Conservation (phyloP, 2,329 filamentous ascomycete genomes). For the Drechslerella stenobrocha region DNA sequence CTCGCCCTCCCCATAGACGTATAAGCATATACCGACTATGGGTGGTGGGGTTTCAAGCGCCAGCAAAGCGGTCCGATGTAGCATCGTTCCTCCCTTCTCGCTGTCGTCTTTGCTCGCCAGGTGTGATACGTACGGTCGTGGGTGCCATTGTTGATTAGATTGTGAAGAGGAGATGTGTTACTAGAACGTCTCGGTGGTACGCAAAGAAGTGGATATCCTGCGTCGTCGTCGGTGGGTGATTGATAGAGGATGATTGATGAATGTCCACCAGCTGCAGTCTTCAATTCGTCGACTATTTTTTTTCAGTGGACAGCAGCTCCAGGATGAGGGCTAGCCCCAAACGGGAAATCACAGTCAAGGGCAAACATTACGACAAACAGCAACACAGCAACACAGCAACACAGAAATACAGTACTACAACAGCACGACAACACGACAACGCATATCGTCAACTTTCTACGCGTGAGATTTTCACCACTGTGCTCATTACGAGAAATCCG, state of each 20-base stretch:
- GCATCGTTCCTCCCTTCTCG: conserved; percentile 55
- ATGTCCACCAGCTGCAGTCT: conserved; percentile 6
- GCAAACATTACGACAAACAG: conserved; percentile 21
- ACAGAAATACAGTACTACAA: not conserved
- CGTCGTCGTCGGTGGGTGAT: conserved; percentile 29
- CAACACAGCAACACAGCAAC: conserved; percentile 31
- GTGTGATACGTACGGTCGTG: conserved; percentile 42
- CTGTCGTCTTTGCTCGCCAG: conserved; percentile 17
- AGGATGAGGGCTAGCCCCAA: conserved; percentile 14
- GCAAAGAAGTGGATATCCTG: conserved; percentile 54
- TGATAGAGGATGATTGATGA: not conserved
- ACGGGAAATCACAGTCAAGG: conserved; percentile 43
- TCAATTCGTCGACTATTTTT: conserved; percentile 8
- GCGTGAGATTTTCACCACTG: too few species aligned
- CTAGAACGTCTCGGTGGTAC: conserved; percentile 54
- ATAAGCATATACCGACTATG: not conserved
- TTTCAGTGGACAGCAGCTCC: not conserved
- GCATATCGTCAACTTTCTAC: too few species aligned
- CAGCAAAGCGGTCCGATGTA: conserved; percentile 57
- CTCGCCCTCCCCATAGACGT: not conserved
- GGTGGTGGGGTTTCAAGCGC: conserved; percentile 20
- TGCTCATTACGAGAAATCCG: too few species aligned
- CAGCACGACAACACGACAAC: not conserved
- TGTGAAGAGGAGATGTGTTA: conserved; percentile 50
- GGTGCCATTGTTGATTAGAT: conserved; percentile 25